A percentile compares a stretch with the other conserved stretches of the same genome.
Conservation (phyloP, 805 yeast genomes). For the Candida ficus region DNA sequence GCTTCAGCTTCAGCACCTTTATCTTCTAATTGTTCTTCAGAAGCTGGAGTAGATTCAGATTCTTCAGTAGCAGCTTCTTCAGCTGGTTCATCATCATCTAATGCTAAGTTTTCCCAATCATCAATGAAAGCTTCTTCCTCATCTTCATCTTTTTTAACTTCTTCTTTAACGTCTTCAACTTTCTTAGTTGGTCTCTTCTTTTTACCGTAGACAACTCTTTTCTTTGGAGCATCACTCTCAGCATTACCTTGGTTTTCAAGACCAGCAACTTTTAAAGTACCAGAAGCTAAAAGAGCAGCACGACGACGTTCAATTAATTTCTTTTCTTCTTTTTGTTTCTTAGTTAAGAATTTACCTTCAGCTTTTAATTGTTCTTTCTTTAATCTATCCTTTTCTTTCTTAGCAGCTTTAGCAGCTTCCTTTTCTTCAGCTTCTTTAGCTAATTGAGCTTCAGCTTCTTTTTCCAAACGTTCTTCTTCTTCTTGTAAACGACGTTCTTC, state of each 20-base stretch:
- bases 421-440: conserved; percentile 39
- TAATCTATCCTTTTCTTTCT: conserved; percentile 82
- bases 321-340: conserved; percentile 93
- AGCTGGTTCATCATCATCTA: conserved; percentile 51
- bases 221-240: conserved; percentile 32
- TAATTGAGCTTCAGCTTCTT: conserved; percentile 46
- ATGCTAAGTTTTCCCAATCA: conserved; percentile 79
- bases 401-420: conserved; percentile 54
- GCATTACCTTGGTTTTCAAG: conserved; percentile 32
- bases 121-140: conserved; percentile 49
- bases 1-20: conserved; percentile 23
- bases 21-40: conserved; percentile 28
- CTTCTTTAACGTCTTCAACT: conserved; percentile 17
- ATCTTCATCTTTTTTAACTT: conserved; percentile 16
- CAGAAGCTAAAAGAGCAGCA: conserved; percentile 71
- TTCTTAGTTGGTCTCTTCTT: conserved; percentile 50
- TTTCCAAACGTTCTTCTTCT: conserved; percentile 54
- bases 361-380: conserved; percentile 91
- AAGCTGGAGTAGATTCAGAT: conserved; percentile 17
- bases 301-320: conserved; percentile 83
- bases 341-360: conserved; percentile 90
- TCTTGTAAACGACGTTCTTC: conserved; percentile 70
- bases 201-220: conserved; percentile 65
- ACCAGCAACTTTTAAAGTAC: conserved; percentile 72
- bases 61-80: conserved; percentile 43